These are phyloP conservation scores for Cryptomeria japonica DNA, from an alignment of 75 land plant species.

Conservation along the genomic window DNA sequence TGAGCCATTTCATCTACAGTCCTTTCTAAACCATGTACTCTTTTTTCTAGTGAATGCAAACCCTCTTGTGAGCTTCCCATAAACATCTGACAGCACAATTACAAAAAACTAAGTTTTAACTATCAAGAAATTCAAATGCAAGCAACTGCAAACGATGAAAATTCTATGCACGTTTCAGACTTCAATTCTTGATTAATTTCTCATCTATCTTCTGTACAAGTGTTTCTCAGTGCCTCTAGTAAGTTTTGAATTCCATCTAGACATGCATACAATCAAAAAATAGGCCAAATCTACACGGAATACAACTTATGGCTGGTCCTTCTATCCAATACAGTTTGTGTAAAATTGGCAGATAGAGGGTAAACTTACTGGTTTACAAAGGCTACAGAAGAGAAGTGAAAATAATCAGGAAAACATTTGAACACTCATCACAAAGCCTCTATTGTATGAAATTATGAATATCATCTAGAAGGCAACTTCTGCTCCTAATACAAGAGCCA, in stretches of 20 bases:
- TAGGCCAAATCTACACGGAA: too few species aligned
- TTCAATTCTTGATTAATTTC: neutral
- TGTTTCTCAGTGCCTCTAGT: too few species aligned
- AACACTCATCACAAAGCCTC: neutral
- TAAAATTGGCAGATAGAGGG: neutral
- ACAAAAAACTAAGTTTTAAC: neutral
- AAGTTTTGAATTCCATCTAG: neutral
- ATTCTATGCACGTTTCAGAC: neutral
- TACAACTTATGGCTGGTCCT: neutral
- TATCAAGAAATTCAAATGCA: neutral
- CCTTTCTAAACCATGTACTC: slow-evolving; percentile 64
- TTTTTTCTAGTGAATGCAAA: slow-evolving; percentile 47
- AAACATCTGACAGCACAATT: slow-evolving; percentile 38
- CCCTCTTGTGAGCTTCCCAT: slow-evolving; percentile 75
- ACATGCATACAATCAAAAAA: neutral
- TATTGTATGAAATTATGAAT: neutral
- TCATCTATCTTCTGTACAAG: neutral
- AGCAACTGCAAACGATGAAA: neutral
- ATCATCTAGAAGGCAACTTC: neutral
- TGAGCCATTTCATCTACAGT: slow-evolving; percentile 66
- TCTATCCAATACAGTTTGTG: neutral
- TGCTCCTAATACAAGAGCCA: neutral
- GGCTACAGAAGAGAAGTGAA: neutral
- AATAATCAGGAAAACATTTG: neutral
- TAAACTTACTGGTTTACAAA: neutral